Base-by-base conservation (phyloP, 352 stramenopile genomes). In the Phytophthora rubi region DNA sequence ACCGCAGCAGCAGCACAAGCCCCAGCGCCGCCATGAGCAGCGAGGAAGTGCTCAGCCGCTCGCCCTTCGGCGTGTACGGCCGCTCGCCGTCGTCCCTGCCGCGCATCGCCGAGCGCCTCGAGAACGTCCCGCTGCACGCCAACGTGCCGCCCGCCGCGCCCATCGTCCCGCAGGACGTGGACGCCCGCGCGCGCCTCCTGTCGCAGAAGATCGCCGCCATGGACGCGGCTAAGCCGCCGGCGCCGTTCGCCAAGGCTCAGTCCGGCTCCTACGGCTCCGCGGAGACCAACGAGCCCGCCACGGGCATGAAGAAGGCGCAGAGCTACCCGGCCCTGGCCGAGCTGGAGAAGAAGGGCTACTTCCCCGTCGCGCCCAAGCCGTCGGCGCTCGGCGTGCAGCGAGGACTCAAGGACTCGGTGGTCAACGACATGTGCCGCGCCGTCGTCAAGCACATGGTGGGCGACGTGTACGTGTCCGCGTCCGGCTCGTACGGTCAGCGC, bases 391-490 rank as follows among this genome's bases (percentile, higher is more conserved):
- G 88, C n/a, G 85, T 94, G 10, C 88, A 95, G 62, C 80, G 88
- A 42, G 88, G 86, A 7, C 72, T 95, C 6, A 95, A 94, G 59
- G 80, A 95, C 71, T 95, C 88, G 58, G 88, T 95, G 37, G 85
- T 95, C 58, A 94, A 95, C 73, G 88, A 95, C 56, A 95, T 95
- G 88, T 95, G 88, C 64, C 85, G 85, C 42, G 88, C 88, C 0
- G 88, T 95, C 0, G 88, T 92, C 49, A 96, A 96, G 75, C 88
- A 96, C 73, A 96, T 96, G 86, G 88, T 96, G 30, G 88, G 88
- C 28, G 88, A 96, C 60, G 83, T 93, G 61, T 95, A 95, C 53
- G 88, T 94, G 54, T 86, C 84, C 44, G 86, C 85, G 0, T 90
- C 85, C 0, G 81, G 77, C 0, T 86, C 85, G 2, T 80, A 90